phyloP scores from a whole-genome alignment of 1,139 yeast genomes.

The Suhomyces taliae region DNA sequence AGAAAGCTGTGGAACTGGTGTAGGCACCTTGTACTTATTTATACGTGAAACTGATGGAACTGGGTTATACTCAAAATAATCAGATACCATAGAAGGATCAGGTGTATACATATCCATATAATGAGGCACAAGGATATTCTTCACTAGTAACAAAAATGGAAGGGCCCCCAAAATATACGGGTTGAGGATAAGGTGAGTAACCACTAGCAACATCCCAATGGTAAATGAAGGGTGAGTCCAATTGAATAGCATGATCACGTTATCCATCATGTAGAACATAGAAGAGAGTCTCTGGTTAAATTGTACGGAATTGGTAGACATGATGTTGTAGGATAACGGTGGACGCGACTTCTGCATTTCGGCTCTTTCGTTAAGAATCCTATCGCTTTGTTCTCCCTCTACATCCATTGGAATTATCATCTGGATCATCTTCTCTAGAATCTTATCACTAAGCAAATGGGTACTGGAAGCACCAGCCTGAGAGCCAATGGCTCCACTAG shows the following conservation, averaged over 20 bases:
- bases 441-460: slow-evolving; percentile 56
- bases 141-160: slow-evolving; percentile 56
- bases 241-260: slow-evolving; percentile 49
- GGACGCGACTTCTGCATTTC: slow-evolving; percentile 66
- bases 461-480: neutral
- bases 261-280: slow-evolving; percentile 62
- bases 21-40: slow-evolving; percentile 51
- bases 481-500: neutral
- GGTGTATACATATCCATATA: slow-evolving; percentile 50
- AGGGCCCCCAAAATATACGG: slow-evolving; percentile 56
- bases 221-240: slow-evolving; percentile 72
- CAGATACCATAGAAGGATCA: slow-evolving; percentile 26
- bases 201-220: slow-evolving; percentile 53
- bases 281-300: slow-evolving; percentile 64
- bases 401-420: slow-evolving; percentile 72
- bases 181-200: slow-evolving; percentile 59
- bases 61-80: slow-evolving; percentile 42
- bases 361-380: slow-evolving; percentile 47
- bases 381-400: slow-evolving; percentile 37
- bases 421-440: slow-evolving; percentile 65
- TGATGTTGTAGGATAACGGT: slow-evolving; percentile 62
- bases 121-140: slow-evolving; percentile 67
- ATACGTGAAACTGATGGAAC: slow-evolving; percentile 55
- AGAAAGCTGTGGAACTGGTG: slow-evolving; percentile 77
- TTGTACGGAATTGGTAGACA: slow-evolving; percentile 68